phyloP scores from a whole-genome alignment of 2,329 filamentous ascomycete species.

The Xylaria sp. region DNA sequence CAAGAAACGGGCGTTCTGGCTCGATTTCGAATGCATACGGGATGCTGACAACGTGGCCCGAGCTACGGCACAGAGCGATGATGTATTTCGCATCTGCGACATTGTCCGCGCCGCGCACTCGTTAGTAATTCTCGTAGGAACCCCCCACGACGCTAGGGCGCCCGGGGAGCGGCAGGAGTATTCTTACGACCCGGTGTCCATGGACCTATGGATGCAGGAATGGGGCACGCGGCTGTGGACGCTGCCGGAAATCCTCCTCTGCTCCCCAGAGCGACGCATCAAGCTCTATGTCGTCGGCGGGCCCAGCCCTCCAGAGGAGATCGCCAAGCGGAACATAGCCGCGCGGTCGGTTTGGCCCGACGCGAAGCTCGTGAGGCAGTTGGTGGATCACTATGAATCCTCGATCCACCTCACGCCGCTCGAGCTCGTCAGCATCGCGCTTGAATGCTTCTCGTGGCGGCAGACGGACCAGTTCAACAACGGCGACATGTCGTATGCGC shows the following conservation, averaged over 20 bases:
- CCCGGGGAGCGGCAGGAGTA: neutral
- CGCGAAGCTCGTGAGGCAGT: conserved; percentile 51
- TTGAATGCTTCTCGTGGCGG: conserved; percentile 53
- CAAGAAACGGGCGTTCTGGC: conserved; percentile 55
- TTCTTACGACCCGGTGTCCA: conserved; percentile 47
- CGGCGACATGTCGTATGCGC: conserved; percentile 57
- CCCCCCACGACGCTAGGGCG: conserved; percentile 40
- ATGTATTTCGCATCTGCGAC: conserved; percentile 57
- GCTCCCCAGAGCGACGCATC: conserved; percentile 24
- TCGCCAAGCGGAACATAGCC: conserved; percentile 55
- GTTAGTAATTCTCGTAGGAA: conserved; percentile 55
- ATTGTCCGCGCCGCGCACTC: conserved; percentile 56
- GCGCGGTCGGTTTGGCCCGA: conserved; percentile 53
- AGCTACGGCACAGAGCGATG: conserved; percentile 41
- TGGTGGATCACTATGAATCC: conserved; percentile 59
- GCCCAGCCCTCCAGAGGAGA: conserved; percentile 22
- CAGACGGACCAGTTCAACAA: conserved; percentile 50
- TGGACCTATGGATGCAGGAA: conserved; percentile 30
- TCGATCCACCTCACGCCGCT: conserved; percentile 53
- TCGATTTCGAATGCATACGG: conserved; percentile 56
- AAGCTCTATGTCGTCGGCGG: conserved; percentile 29
- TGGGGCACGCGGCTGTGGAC: conserved; percentile 50
- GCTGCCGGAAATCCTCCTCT: conserved; percentile 46
- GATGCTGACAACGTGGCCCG: conserved; percentile 46
- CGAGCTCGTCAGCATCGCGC: conserved; percentile 50